Conservation (phyloP, 164 flowering plant genomes). For the Umbellularia californica region DNA sequence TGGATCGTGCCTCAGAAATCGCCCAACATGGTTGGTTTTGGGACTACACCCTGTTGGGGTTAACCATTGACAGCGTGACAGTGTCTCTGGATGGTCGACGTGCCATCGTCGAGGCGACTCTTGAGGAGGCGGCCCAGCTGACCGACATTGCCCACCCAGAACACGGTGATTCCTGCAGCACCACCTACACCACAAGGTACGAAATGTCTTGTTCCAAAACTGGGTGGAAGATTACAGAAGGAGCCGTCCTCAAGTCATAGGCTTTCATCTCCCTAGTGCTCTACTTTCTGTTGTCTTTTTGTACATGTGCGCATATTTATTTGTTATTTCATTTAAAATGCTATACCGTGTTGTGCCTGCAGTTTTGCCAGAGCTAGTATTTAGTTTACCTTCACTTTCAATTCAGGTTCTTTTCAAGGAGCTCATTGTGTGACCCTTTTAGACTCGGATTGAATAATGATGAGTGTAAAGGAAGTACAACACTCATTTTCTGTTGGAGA, state of each 20-base stretch:
- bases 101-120: slow-evolving; percentile 88
- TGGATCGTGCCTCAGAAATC: slow-evolving; percentile 72
- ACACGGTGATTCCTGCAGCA: slow-evolving; percentile 63
- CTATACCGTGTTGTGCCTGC: not conserved
- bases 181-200: slow-evolving; percentile 82
- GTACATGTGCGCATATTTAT: not conserved
- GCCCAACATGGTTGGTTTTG: slow-evolving; percentile 85
- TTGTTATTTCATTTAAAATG: not conserved
- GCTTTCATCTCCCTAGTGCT: not conserved
- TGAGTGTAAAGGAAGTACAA: not conserved
- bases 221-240: slow-evolving; percentile 91
- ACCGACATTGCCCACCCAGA: slow-evolving; percentile 68
- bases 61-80: slow-evolving; percentile 86
- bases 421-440: not conserved
- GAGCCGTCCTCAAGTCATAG: slow-evolving; percentile 81
- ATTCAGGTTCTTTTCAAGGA: not conserved
- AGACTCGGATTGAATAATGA: not conserved
- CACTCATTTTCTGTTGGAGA: no score
- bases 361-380: not conserved
- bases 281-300: not conserved
- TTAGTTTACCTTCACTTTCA: not conserved
- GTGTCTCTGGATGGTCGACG: slow-evolving; percentile 74
- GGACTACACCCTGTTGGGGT: slow-evolving; percentile 58
- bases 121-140: slow-evolving; percentile 70
- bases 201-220: slow-evolving; percentile 54